Conservation (phyloP, 228 moss, liverwort and hornwort species). For the Sphagnum fallax region DNA sequence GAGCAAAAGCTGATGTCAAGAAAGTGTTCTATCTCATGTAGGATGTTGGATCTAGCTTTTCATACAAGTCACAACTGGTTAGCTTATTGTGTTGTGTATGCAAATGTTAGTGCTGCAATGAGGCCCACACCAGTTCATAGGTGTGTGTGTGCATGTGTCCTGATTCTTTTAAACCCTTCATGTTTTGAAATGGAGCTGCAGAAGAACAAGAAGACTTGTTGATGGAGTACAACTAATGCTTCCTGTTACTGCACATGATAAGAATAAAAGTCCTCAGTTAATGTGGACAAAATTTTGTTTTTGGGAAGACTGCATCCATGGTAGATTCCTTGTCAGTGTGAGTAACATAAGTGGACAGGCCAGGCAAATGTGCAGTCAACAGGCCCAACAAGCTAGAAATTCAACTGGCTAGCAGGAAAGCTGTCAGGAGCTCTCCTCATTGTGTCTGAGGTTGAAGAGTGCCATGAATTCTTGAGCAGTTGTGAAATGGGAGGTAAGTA, state of each 20-base stretch:
- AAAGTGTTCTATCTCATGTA: too few species aligned
- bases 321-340: not conserved
- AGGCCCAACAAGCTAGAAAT: not conserved
- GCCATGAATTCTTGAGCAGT: slow-evolving; percentile 1
- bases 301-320: not conserved
- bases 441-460: slow-evolving; percentile 1
- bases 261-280: not conserved
- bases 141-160: slow-evolving; percentile 17
- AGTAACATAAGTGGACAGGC: not conserved
- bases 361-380: not conserved
- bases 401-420: not conserved
- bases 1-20: slow-evolving; percentile 67
- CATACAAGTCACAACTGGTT: slow-evolving; percentile 8
- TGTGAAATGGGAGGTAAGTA: not conserved
- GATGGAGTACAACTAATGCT: not conserved
- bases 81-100: slow-evolving; percentile 17
- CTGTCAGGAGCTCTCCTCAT: slow-evolving; percentile 1
- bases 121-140: slow-evolving; percentile 28
- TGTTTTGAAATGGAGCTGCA: slow-evolving; percentile 24
- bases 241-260: not conserved
- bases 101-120: slow-evolving; percentile 16
- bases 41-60: slow-evolving; percentile 2
- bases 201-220: slow-evolving; percentile 11
- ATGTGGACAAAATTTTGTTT: not conserved
- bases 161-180: not conserved